phyloP scores from a whole-genome alignment of 257 asterid genomes.

The Ophiorrhiza pumila region DNA sequence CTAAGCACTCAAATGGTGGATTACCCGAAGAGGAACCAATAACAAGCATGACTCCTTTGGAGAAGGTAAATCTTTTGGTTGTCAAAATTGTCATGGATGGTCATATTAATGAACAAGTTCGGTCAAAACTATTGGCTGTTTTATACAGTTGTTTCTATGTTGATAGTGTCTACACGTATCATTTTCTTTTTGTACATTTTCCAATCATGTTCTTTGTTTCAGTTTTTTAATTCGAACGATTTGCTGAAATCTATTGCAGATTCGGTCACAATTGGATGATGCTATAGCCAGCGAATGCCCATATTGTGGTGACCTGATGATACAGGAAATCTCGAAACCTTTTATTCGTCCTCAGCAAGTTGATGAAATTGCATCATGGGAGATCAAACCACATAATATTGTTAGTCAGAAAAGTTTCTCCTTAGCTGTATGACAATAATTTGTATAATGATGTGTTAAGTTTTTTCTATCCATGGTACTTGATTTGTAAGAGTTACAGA shows the following conservation, averaged over 20 bases:
- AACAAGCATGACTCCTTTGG: slow-evolving; percentile 61
- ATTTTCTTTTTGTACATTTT: neutral
- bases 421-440: slow-evolving; percentile 36
- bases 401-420: slow-evolving; percentile 73
- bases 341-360: slow-evolving; percentile 59
- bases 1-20: slow-evolving; percentile 61
- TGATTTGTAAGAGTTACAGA: neutral
- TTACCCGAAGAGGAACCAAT: slow-evolving; percentile 69
- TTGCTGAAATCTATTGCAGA: slow-evolving; percentile 44
- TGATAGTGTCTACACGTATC: neutral
- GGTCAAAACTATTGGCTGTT: neutral
- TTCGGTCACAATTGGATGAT: slow-evolving; percentile 83
- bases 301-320: slow-evolving; percentile 88
- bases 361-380: slow-evolving; percentile 75
- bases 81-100: neutral
- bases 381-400: slow-evolving; percentile 54
- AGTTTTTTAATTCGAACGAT: neutral
- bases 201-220: neutral
- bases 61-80: slow-evolving; percentile 51
- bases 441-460: neutral
- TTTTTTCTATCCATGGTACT: neutral
- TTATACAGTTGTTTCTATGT: neutral
- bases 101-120: neutral
- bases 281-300: slow-evolving; percentile 96
- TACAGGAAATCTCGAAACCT: slow-evolving; percentile 77